These are phyloP conservation scores for Aquilaria yunnanensis DNA, from an alignment of 345 rosid species.

Conservation along the genomic window DNA sequence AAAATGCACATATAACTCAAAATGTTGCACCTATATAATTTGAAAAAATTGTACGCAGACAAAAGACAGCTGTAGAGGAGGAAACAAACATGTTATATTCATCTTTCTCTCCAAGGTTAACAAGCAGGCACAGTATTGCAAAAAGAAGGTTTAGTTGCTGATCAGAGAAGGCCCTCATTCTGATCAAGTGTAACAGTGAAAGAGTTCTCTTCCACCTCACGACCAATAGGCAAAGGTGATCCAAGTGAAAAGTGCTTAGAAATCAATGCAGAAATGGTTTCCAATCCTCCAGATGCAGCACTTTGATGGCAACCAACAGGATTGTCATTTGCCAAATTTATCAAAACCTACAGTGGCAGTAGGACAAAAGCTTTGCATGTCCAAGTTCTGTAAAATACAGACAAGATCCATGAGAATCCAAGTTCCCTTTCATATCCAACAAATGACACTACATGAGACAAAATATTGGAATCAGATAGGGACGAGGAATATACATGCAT, in stretches of 20 bases:
- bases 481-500: conserved; percentile 4
- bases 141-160: conserved; percentile 92
- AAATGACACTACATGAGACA: conserved; percentile 56
- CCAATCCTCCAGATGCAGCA: conserved; percentile 78
- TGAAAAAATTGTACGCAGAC: too few species aligned
- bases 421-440: conserved; percentile 60
- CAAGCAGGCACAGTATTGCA: conserved; percentile 86
- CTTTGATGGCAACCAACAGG: conserved; percentile 79
- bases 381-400: conserved; percentile 51
- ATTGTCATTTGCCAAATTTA: conserved; percentile 92
- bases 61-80: neutral
- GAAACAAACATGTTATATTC: conserved; percentile 64
- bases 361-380: conserved; percentile 1
- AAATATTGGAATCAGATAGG: neutral
- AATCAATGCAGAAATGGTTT: conserved; percentile 67
- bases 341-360: conserved; percentile 53
- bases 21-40: too few species aligned
- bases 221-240: conserved; percentile 28
- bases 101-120: conserved; percentile 93
- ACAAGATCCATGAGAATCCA: conserved; percentile 32
- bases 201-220: conserved; percentile 28
- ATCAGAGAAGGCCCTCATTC: conserved; percentile 52
- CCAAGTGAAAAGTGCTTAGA: conserved; percentile 65
- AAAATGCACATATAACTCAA: too few species aligned
- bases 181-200: neutral